phyloP scores from a whole-genome alignment of 1,284 basidiomycete genomes.

The Coniferiporia weirii region DNA sequence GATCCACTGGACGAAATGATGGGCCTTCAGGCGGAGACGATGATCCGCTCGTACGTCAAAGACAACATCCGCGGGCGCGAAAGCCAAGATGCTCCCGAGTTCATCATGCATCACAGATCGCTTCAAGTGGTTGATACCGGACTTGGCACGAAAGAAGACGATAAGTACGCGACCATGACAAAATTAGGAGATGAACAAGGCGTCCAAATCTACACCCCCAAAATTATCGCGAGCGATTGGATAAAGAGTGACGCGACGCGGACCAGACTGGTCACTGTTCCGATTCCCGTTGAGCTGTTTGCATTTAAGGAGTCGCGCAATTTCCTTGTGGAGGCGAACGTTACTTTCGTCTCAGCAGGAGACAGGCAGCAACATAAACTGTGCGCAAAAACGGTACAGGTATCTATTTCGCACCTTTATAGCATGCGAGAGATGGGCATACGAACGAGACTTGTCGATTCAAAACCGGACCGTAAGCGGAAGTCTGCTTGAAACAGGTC shows the following conservation, averaged over 20 bases:
- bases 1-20: not conserved
- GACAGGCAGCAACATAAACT: not conserved
- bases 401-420: not conserved
- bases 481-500: not conserved
- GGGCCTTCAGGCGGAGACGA: not conserved
- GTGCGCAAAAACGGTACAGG: not conserved
- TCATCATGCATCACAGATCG: not conserved
- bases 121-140: too few relatives aligned
- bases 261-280: not conserved
- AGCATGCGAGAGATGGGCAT: constrained; percentile 1
- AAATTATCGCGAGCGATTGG: not conserved
- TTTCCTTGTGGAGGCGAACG: not conserved
- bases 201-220: not conserved
- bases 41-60: not conserved
- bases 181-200: too few relatives aligned
- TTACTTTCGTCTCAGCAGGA: not conserved
- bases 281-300: constrained; percentile 1
- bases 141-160: too few relatives aligned
- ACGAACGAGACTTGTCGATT: not conserved
- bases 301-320: not conserved
- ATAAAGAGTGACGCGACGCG: not conserved
- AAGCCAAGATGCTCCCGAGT: not conserved
- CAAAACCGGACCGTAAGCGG: not conserved
- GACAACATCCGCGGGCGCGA: not conserved
- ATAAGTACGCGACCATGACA: too few relatives aligned